A percentile compares a stretch with the other conserved stretches of the same genome.
phyloP scores from a whole-genome alignment of 1,284 basidiomycete species.

The Trichosporon inkin region DNA sequence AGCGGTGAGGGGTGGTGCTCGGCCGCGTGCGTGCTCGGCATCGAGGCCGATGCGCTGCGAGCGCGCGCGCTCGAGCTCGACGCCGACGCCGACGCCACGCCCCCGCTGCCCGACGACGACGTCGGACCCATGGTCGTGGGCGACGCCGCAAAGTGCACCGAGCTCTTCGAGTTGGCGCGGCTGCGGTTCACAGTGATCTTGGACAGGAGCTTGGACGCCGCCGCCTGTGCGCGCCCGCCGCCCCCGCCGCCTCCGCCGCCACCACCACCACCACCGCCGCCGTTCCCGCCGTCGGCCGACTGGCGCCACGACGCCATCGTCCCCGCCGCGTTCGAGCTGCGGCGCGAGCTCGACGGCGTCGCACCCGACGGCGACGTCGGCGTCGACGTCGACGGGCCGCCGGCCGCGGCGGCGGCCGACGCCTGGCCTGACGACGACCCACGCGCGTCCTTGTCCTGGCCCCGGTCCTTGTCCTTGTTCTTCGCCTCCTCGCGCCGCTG shows the following conservation, averaged over 20 bases:
- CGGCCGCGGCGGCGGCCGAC: not conserved
- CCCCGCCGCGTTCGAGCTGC: constrained; percentile 19
- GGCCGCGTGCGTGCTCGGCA: constrained; percentile 10
- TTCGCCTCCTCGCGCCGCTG: constrained; percentile 42
- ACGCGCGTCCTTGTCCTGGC: not conserved
- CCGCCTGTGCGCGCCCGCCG: constrained; percentile 23
- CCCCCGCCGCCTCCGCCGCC: not conserved
- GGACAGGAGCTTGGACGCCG: constrained; percentile 34
- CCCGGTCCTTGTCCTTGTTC: not conserved
- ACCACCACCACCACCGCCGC: too few relatives aligned
- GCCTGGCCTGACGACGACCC: not conserved
- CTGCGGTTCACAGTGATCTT: constrained; percentile 31
- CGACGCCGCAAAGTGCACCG: constrained; percentile 24
- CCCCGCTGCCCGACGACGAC: not conserved
- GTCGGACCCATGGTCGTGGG: constrained; percentile 14
- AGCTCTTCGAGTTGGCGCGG: constrained; percentile 24
- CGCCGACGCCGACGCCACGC: not conserved
- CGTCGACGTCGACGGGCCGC: not conserved
- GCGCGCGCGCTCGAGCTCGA: constrained; percentile 2
- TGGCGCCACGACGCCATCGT: constrained; percentile 23
- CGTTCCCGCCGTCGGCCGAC: constrained; percentile 2
- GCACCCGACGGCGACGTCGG: constrained; percentile 5
- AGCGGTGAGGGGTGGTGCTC: constrained; percentile 16
- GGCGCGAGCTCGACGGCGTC: constrained; percentile 17
- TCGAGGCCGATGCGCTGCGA: constrained; percentile 13